Evolutionary conservation across 2,329 filamentous ascomycete genomes (phyloP), one percentile per base, ranked within the genome.

Genomic region (Aspergillus luchuensis): DNA sequence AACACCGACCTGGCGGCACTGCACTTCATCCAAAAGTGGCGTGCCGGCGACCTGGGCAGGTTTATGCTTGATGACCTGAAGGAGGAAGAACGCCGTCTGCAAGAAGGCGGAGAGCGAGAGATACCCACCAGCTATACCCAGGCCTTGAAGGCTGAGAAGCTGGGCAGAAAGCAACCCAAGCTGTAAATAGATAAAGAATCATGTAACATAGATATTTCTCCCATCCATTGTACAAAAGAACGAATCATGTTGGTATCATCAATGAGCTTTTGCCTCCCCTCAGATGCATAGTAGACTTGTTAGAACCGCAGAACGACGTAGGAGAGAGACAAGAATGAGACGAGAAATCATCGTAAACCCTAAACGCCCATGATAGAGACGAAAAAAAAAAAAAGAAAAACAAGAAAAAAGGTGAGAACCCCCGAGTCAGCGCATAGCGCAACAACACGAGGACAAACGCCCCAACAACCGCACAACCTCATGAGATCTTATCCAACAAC

Each of bases 1-100:
- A 88, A 91, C 71, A 77, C 85, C 25, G 89, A 92, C 56, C 86
- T 86, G 7, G 88, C 92, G 2, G 93, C 93, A 2, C 78, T 92
- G 38, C 91, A 91, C 84, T 81, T 96, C 60, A 84, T 98, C 11
- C 88, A 92, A 69, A 86, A 89, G 71, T 99, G 92, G 91, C 85
- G 93, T 54, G 83, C 81, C 23, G 95, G 95, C 1, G 79, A 85
- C 30, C 72, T 98, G 58, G 94, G 93, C 0, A 82, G 79, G 43
- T 95, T 96, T 71, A 78, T 92, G 19, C 81, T 99, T 33, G 95
- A 99, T 72, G 85, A 91, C 58, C 80, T 98, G 11, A 83, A 81
- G 19, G 83, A 85, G 41, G 84, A 85, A 56, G 81, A 83, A 10
- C 74, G 92, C 53, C 84, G 86, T 62, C 80, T 69, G 49, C 63